Base-by-base conservation (phyloP, 768 basidiomycete species). In the Russula ochroleuca region DNA sequence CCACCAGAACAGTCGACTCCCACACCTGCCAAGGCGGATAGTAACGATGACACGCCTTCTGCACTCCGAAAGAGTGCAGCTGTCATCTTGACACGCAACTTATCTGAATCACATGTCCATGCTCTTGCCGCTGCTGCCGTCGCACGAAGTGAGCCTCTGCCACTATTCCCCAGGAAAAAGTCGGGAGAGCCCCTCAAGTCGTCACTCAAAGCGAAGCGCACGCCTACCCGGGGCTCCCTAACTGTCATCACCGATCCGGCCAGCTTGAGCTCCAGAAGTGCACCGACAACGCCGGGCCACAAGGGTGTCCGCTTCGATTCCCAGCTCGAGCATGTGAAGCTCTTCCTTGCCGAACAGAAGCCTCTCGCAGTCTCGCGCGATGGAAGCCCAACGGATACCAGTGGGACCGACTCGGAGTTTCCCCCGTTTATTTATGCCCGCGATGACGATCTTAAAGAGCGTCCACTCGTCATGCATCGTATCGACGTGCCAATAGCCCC, bases 251-350 rank as follows among this genome's bases (percentile, higher is more conserved):
- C 84, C 28, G 71, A 68, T 21, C 62, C 64, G 6, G 57, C 74
- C 53, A 76, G 77, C 37, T 67, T 59, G 33, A 49, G 35, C 57
- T 76, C 79, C 70, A 84, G 86, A 76, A 92, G 89, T 73, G 90
- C 86, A 62, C 96, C 96, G 0, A 79, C 77, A 3, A 94, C 94
- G 3, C 95, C 95, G 0, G 86, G 82, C 5, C 79, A 80, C 67
- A 95, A 97, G 73, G 86, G 85, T 28, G 96, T 99, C 10, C 93
- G 97, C 71, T 99, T 99, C 65, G 92, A 96, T 75, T 73, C 87
- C 6, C 85, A 94, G 72, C 83, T 98, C 58, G 96, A 97, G 74
- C 91, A 93, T 61, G 91, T 98, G 66, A 95, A 95, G 75, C 82
- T 95, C 52, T 98, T 98, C 79, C 79, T 95, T 61, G 87, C 95